Conservation (phyloP, 2,329 filamentous ascomycete genomes). For the Penicillium sp. region DNA sequence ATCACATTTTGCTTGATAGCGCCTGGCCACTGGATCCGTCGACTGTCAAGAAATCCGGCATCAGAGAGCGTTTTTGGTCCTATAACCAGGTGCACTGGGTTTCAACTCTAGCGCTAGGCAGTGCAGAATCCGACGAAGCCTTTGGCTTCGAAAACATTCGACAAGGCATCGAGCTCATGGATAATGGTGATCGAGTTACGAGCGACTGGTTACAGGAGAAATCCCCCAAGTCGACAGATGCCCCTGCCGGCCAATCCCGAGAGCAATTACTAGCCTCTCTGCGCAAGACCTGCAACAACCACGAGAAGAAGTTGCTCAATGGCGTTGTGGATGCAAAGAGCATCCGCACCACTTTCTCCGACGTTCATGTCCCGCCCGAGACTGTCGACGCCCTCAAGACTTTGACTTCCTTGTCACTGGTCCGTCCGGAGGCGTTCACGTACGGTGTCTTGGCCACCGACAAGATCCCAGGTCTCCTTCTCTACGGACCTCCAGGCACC, state of each 20-base stretch:
- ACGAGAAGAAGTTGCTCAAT: slow-evolving; percentile 78
- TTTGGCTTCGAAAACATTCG: slow-evolving; percentile 41
- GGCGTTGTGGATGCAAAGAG: slow-evolving; percentile 79
- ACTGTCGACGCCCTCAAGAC: slow-evolving; percentile 86
- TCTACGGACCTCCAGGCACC: slow-evolving; percentile 78
- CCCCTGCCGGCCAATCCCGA: slow-evolving; percentile 34
- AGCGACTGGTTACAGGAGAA: slow-evolving; percentile 39
- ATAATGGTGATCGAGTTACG: slow-evolving; percentile 41
- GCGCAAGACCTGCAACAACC: slow-evolving; percentile 62
- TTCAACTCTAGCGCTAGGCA: slow-evolving; percentile 53
- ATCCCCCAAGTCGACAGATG: slow-evolving; percentile 30
- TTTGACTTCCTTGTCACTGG: slow-evolving; percentile 80
- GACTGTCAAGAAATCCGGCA: slow-evolving; percentile 36
- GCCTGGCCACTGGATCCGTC: slow-evolving; percentile 31
- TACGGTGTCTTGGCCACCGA: slow-evolving; percentile 92
- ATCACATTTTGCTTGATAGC: slow-evolving; percentile 31
- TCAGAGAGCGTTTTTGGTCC: slow-evolving; percentile 56
- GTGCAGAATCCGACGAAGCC: slow-evolving; percentile 42
- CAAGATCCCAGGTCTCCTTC: slow-evolving; percentile 81
- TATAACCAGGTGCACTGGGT: slow-evolving; percentile 63
- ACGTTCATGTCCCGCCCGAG: slow-evolving; percentile 78
- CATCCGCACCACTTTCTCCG: slow-evolving; percentile 81
- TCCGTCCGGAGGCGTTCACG: slow-evolving; percentile 88
- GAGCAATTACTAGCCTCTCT: slow-evolving; percentile 49
- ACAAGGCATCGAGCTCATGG: slow-evolving; percentile 38